Evolutionary conservation across 768 basidiomycete species (phyloP), one percentile per base, ranked within the genome.

Genomic region (Pulveroboletus sp.): DNA sequence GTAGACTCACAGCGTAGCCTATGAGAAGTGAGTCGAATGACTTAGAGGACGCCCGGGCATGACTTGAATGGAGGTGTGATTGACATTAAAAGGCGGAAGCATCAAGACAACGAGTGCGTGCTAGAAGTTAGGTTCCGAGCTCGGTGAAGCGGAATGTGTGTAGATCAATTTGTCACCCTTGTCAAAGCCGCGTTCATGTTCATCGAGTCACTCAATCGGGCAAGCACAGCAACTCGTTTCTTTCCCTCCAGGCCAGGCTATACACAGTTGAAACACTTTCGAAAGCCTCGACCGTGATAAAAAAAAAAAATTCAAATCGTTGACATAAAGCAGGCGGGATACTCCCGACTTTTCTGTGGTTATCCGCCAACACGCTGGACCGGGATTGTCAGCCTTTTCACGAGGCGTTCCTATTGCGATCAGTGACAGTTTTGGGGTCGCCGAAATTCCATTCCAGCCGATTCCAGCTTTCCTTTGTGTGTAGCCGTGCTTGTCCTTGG

Each of bases 361-460:
- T 53, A 43, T 49, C 48, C 62, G 51, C 29, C 54, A 47, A 57
- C 60, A 49, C 14, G 43, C 59, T 14, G 31, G 35, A 19, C 27
- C 45, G 27, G 30, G 17, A 22, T 38, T 43, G 38, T 38, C 57
- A 34, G 34, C 38, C 47, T 24, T 24, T 56, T 55, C 55, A 49
- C 38, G 53, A 49, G 46, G 60, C 48, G 56, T 54, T 52, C 45
- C 58, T 63, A 56, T 57, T 34, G 40, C 43, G 36, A 6, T 12
- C 6, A 12, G 12, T 67, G 65, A 67, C 65, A 67, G 67, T 58
- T 66, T 69, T 69, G 55, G 65, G 65, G 65, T 60, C 52, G 42
- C 45, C 24, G 39, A 38, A 44, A 47, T 19, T 41, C 51, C 57
- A 50, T 51, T 49, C 32, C 30, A 14, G 43, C 41, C 14, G 24